Evolutionary conservation across 345 rosid species (phyloP), one percentile per base, ranked within the genome.

Genomic region (Conringia planisiliqua): DNA sequence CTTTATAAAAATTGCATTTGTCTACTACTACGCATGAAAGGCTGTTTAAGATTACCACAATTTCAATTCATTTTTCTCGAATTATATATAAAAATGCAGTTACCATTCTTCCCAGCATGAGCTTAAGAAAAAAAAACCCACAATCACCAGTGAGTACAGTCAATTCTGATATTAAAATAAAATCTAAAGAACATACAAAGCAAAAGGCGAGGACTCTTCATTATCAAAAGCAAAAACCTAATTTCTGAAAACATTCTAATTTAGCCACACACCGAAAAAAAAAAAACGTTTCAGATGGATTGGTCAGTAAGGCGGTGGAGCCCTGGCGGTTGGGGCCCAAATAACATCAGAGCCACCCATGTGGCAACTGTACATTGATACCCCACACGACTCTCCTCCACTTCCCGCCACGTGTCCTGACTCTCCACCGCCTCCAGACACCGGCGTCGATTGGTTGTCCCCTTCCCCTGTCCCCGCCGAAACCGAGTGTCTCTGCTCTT

Each of bases 291-390:
- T 26, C 48, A 8, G 52, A 48, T 17, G 30, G 70, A 74, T 66
- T 56, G 79, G 68, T 83, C 74, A 85, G 44, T 79, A 87, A 4
- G 89, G 88, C 69, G 87, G 87, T 69, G 81, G 89, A 54, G 88
- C 83, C 4, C 85, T 86, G 55, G 93, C 84, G 1, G 88, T 82
- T 1, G 92, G 93, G 57, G 90, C 87, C 97, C 97, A 92, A 24
- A 89, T 82, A 30, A 81, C 90, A 55, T 92, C 96, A 13, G 89
- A 80, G 6, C 82, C 80, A 62, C 84, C 80, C 81, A 86, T 58
- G 79, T 89, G 90, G 78, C 85, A 76, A 47, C 79, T 86, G 48
- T 86, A 91, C 91, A 89, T 85, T 8, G 87, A 82, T 26, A 81
- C 74, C 68, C 90, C 90, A 52, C 87, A 81, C 9, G 93, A 76